Evolutionary conservation across 192 early-diverging fungal genomes (phyloP), one percentile per base, ranked within the genome.

Genomic region (Umbelopsis sp.): DNA sequence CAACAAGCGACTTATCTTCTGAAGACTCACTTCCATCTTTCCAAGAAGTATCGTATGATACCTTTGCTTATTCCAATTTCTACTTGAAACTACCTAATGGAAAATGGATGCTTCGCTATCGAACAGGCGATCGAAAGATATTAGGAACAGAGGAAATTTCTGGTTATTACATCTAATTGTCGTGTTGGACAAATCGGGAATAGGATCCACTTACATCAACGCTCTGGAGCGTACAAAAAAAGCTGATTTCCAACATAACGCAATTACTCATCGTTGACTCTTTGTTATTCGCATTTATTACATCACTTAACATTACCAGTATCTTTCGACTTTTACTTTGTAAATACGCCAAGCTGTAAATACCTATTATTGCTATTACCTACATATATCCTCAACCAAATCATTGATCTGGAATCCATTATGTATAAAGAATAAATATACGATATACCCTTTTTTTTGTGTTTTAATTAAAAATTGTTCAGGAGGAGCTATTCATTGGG

Each of bases 51-150:
- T 32, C 56, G 34, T 34, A 62, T 31, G 26, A 62, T 31, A 34
- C 56, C 4, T 77, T 77, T 38, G 71, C 76, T 49, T 80, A 80
- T 44, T 80, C 78, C 16, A 80, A 80, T 66, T 80, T 80, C 44
- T 80, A 80, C 26, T 26, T 75, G 31, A 71, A 75, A 45, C 41
- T 80, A 22, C 78, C 78, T 38, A 73, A 80, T 54, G 78, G 78
- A 11, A 43, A 44, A 54, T 80, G 74, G 74, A 80, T 80, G 78
- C 36, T 80, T 17, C 66, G 78, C 52, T 80, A 76, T 45, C 71
- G 78, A 65, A 53, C 65, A 41, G 73, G 73, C 31, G 71, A 80
- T 14, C 78, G 78, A 66, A 67, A 71, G 22, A 75, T 75, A 54
- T 49, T 80, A 43, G 56, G 78, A 2, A 80, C 78, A 16, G 78